Evolutionary conservation across 192 early-diverging fungal species (phyloP).

Genomic region (Spizellomyces sp.): DNA sequence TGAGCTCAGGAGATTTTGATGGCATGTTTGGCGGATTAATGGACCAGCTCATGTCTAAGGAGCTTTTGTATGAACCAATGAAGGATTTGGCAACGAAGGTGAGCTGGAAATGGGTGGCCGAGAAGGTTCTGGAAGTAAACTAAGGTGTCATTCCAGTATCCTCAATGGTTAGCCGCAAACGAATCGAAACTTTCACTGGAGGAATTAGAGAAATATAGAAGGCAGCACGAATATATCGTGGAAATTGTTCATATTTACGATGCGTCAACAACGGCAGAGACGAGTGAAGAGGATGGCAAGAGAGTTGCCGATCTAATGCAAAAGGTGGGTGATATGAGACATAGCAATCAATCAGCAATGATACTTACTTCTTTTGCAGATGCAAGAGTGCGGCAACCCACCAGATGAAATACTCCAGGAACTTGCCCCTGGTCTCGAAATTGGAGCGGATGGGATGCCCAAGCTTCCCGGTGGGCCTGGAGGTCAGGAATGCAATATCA

Average conservation of each 20-base stretch:
- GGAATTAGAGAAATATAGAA: constrained; percentile 75
- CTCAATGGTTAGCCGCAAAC: constrained; percentile 83
- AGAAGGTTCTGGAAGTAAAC: too few relatives aligned
- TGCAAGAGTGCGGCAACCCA: constrained; percentile 97
- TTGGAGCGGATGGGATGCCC: constrained; percentile 75
- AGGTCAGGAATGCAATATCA: constrained; percentile 37
- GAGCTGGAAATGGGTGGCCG: neutral
- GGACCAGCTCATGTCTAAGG: constrained; percentile 90
- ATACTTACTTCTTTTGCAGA: constrained; percentile 46
- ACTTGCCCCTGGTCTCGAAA: constrained; percentile 87
- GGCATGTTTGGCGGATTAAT: constrained; percentile 87
- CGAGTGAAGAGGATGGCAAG: constrained; percentile 67
- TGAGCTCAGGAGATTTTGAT: constrained; percentile 79
- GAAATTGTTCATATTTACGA: constrained; percentile 88
- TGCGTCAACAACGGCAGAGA: constrained; percentile 58
- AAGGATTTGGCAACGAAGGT: constrained; percentile 83
- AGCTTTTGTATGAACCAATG: constrained; percentile 94
- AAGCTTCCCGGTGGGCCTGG: constrained; percentile 53
- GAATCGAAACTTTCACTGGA: constrained; percentile 66
- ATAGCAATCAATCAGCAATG: neutral
- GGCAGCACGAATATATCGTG: constrained; percentile 76
- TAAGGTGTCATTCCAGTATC: constrained; percentile 63
- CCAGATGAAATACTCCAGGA: constrained; percentile 88
- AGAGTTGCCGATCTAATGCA: constrained; percentile 91
- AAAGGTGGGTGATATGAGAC: constrained; percentile 52